A percentile compares a stretch with the other conserved stretches of the same genome.
Evolutionary conservation across 1,284 basidiomycete genomes (phyloP).

Genomic region (Pterula multifida): DNA sequence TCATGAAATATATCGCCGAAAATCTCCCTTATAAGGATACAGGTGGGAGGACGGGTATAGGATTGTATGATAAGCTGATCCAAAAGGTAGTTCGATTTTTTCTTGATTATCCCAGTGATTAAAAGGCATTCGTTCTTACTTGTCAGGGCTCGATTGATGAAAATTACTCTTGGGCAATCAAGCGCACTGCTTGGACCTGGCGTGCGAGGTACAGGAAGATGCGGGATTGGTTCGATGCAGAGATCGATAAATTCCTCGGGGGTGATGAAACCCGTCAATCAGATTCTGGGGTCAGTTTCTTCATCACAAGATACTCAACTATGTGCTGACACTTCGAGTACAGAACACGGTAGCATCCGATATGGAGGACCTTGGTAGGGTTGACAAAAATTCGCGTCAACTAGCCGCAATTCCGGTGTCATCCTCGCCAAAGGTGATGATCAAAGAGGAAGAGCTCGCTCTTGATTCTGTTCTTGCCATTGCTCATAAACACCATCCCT

Average conservation of each 20-base stretch:
- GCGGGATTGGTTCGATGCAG: not conserved
- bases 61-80: not conserved
- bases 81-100: not conserved
- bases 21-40: not conserved
- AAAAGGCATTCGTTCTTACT: not conserved
- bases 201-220: not conserved
- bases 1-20: not conserved
- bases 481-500: too few species aligned
- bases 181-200: not conserved
- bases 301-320: too few species aligned
- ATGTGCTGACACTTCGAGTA: too few species aligned
- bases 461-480: too few species aligned
- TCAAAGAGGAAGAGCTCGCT: too few species aligned
- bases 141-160: not conserved
- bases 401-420: not conserved
- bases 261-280: slow-evolving; percentile 2
- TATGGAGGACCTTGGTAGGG: too few species aligned
- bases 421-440: too few species aligned
- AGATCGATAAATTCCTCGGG: not conserved
- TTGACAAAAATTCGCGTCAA: not conserved
- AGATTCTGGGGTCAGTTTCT: not conserved
- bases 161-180: not conserved
- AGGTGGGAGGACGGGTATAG: not conserved
- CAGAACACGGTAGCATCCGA: too few species aligned
- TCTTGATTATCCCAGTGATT: not conserved